phyloP scores from a whole-genome alignment of 345 rosid genomes.

The Populus simonii region DNA sequence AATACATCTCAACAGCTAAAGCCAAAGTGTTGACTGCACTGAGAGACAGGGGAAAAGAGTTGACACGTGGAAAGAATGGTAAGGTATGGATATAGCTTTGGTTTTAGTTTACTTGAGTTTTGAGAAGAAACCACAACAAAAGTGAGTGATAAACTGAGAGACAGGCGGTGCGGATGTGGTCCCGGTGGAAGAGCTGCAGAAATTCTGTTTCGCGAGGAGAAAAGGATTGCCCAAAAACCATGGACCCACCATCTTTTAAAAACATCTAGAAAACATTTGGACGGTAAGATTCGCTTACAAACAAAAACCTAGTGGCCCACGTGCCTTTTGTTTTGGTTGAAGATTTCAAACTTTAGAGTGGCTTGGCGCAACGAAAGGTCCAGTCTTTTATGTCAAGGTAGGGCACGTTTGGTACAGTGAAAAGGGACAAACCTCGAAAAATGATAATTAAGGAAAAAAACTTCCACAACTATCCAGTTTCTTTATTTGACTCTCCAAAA shows the following conservation, averaged over 20 bases:
- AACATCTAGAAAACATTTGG: not conserved
- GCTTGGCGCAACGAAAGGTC: no score
- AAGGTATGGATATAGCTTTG: not conserved
- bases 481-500: no score
- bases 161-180: not conserved
- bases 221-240: not conserved
- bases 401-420: no score
- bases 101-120: not conserved
- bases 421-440: no score
- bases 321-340: no score
- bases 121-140: not conserved
- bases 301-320: no score
- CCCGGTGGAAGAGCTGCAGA: not conserved
- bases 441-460: no score
- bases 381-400: no score
- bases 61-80: constrained; percentile 6
- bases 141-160: not conserved
- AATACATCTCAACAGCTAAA: not conserved
- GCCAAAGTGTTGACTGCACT: not conserved
- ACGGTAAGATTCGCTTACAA: no score
- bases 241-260: not conserved
- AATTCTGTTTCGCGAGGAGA: not conserved
- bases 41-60: not conserved
- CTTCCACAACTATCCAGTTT: no score
- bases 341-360: no score